Evolutionary conservation across 139 green algal species (phyloP).

Genomic region (Micromonas commoda): DNA sequence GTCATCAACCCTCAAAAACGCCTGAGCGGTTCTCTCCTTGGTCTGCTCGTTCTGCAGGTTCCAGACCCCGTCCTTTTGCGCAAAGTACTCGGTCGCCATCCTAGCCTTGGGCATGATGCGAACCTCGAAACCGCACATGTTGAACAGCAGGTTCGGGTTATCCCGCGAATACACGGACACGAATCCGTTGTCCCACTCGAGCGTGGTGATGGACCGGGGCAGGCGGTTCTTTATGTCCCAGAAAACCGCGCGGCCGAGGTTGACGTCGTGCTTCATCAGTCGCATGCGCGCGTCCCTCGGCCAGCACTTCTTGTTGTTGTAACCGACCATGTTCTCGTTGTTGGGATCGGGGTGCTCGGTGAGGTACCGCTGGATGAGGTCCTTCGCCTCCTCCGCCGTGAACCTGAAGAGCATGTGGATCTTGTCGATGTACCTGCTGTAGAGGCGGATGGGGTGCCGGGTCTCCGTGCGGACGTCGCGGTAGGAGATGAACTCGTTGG

Average conservation of each 20-base stretch:
- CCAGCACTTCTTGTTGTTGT: conserved; percentile 99
- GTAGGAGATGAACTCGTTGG: conserved; percentile 97
- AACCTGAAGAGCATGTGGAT: conserved; percentile 85
- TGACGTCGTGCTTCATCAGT: conserved; percentile 99
- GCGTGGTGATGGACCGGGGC: conserved; percentile 82
- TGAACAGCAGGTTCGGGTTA: conserved; percentile 99
- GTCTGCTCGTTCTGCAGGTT: conserved; percentile 92
- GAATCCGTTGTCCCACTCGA: conserved; percentile 97
- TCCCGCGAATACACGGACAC: conserved; percentile 91
- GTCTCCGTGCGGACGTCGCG: conserved; percentile 74
- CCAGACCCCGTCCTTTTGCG: conserved; percentile 93
- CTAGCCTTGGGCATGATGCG: conserved; percentile 94
- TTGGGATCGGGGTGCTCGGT: conserved; percentile 99
- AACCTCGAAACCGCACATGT: conserved; percentile 96
- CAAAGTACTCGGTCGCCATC: conserved; percentile 79
- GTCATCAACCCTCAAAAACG: conserved; percentile 94
- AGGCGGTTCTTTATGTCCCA: conserved; percentile 63
- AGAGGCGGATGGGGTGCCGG: conserved; percentile 94
- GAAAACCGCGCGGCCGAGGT: conserved; percentile 84
- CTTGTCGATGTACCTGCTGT: conserved; percentile 88
- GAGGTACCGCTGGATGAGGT: conserved; percentile 71
- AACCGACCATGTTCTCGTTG: conserved; percentile 99
- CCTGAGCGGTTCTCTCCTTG: conserved; percentile 91
- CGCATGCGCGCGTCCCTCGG: conserved; percentile 96
- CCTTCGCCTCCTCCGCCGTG: conserved; percentile 78